phyloP scores from a whole-genome alignment of 1,139 yeast species.

The Taphrina wiesneri region DNA sequence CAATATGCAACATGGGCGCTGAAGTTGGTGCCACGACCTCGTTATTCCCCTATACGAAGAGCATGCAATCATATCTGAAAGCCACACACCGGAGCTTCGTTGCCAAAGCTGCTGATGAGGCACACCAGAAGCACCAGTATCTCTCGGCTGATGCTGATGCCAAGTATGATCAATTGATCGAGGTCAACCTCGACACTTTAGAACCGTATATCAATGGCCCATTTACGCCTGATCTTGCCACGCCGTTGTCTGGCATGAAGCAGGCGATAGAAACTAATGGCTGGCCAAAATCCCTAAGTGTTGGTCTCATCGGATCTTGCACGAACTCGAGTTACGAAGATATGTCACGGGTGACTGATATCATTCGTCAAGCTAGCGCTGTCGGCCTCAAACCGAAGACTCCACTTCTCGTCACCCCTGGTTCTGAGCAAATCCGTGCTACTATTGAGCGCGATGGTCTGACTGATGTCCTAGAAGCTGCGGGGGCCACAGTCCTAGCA shows the following conservation, averaged over 20 bases:
- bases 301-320: slow-evolving; percentile 96
- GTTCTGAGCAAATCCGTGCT: slow-evolving; percentile 98
- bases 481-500: slow-evolving; percentile 88
- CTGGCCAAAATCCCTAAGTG: slow-evolving; percentile 81
- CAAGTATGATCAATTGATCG: slow-evolving; percentile 78
- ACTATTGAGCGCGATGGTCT: slow-evolving; percentile 94
- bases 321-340: slow-evolving; percentile 97
- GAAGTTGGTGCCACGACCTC: slow-evolving; percentile 99
- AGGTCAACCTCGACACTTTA: slow-evolving; percentile 68
- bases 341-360: slow-evolving; percentile 90
- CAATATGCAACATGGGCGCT: slow-evolving; percentile 99
- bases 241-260: slow-evolving; percentile 75
- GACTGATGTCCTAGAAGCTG: slow-evolving; percentile 71
- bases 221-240: slow-evolving; percentile 89
- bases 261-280: slow-evolving; percentile 61
- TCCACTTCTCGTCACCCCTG: slow-evolving; percentile 94
- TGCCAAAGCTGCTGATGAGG: slow-evolving; percentile 74
- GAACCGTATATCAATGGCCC: slow-evolving; percentile 96
- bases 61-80: slow-evolving; percentile 74
- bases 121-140: slow-evolving; percentile 60
- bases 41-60: slow-evolving; percentile 89
- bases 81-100: slow-evolving; percentile 82
- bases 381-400: slow-evolving; percentile 89
- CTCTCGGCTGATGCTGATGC: slow-evolving; percentile 79
- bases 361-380: slow-evolving; percentile 77